phyloP scores from a whole-genome alignment of 2,329 filamentous ascomycete species.

The Sphaceloma murrayae region DNA sequence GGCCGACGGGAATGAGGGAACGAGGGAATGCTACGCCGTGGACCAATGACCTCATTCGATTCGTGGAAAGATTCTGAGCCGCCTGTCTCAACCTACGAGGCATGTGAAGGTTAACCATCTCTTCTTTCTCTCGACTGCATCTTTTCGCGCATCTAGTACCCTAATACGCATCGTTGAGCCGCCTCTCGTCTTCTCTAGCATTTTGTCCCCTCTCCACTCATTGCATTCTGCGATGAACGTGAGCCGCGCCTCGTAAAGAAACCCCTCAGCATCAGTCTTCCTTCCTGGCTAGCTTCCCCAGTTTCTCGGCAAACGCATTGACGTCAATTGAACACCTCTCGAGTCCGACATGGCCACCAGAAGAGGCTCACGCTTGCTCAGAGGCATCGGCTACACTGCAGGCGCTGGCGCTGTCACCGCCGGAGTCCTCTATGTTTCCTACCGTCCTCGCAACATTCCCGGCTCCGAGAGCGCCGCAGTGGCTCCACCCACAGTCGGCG shows the following conservation, averaged over 20 bases:
- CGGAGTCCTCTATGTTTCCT: constrained; percentile 51
- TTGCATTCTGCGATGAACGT: neutral
- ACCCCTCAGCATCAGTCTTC: constrained; percentile 9
- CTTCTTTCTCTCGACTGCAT: no score
- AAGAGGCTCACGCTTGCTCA: constrained; percentile 33
- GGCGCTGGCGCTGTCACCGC: constrained; percentile 46
- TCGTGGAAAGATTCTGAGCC: constrained; percentile 12
- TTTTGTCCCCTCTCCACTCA: no score
- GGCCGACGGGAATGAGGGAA: no score
- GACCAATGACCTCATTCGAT: constrained; percentile 12
- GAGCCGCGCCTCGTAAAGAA: no score
- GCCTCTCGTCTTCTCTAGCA: no score
- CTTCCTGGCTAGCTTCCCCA: constrained; percentile 8
- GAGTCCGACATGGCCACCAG: constrained; percentile 11
- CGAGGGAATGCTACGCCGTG: no score
- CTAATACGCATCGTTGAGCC: no score
- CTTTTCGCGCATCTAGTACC: no score
- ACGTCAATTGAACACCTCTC: neutral
- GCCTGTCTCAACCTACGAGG: constrained; percentile 1
- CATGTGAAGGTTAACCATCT: no score
- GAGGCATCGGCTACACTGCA: constrained; percentile 50
- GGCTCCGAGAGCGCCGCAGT: constrained; percentile 59
- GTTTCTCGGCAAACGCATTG: constrained; percentile 14
- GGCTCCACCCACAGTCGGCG: constrained; percentile 59
- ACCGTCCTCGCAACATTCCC: constrained; percentile 63